Conservation (phyloP, 2,329 filamentous ascomycete species). For the Lecanosticta acicola region DNA sequence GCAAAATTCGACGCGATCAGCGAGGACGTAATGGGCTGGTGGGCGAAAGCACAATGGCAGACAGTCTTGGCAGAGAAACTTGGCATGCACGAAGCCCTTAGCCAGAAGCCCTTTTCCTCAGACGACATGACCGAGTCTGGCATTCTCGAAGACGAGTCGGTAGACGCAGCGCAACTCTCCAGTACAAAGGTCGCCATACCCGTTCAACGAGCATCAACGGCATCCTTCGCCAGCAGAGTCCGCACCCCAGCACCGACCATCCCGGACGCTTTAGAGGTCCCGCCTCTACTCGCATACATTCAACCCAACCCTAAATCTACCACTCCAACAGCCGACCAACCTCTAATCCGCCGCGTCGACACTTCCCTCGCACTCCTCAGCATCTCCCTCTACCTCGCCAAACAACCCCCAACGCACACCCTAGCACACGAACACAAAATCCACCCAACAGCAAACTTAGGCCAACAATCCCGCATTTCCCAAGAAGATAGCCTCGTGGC, state of each 20-base stretch:
- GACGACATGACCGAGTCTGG: constrained; percentile 23
- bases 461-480: constrained; percentile 73
- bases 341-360: constrained; percentile 81
- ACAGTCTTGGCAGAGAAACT: constrained; percentile 72
- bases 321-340: constrained; percentile 45
- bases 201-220: constrained; percentile 27
- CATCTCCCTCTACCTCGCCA: constrained; percentile 79
- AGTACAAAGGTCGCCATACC: constrained; percentile 48
- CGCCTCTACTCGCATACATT: constrained; percentile 75
- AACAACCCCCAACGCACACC: constrained; percentile 56
- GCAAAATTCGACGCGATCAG: constrained; percentile 80
- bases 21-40: constrained; percentile 90
- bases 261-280: constrained; percentile 46
- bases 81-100: constrained; percentile 61
- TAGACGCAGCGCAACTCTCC: constrained; percentile 30
- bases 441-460: constrained; percentile 75
- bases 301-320: constrained; percentile 48
- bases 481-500: constrained; percentile 75
- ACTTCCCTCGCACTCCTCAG: constrained; percentile 74
- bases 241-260: constrained; percentile 7
- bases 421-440: constrained; percentile 76
- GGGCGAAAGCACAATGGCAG: constrained; percentile 94
- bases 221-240: constrained; percentile 33
- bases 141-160: constrained; percentile 19
- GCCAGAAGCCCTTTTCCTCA: constrained; percentile 33